These are phyloP conservation scores for Rhizoctonia solani DNA, from an alignment of 1,284 basidiomycete genomes.

Conservation along the genomic window DNA sequence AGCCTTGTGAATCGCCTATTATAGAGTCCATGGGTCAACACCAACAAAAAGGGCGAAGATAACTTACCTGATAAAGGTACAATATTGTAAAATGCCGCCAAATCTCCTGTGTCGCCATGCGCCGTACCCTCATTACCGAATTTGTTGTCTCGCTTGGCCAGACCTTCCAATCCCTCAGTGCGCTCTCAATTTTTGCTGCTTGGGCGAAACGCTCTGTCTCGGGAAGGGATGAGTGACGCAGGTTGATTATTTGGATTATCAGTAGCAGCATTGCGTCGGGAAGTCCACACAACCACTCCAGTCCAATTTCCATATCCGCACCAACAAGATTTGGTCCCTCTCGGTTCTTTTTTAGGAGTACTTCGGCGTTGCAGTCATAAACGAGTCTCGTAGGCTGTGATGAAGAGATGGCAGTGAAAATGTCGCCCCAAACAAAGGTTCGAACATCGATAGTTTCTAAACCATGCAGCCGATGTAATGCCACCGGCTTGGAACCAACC, in stretches of 20 bases:
- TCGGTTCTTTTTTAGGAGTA: not conserved
- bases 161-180: constrained; percentile 7
- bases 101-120: constrained; percentile 26
- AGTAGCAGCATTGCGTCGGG: not conserved
- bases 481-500: not conserved
- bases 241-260: not conserved
- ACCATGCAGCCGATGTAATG: constrained; percentile 2
- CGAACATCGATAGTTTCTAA: constrained; percentile 8
- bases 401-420: not conserved
- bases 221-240: not conserved
- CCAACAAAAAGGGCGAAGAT: not conserved
- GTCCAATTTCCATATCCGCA: not conserved
- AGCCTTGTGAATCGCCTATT: not conserved
- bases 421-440: constrained; percentile 12
- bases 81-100: constrained; percentile 17
- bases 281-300: constrained; percentile 15
- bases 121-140: constrained; percentile 5
- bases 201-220: not conserved
- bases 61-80: constrained; percentile 2
- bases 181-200: constrained; percentile 3
- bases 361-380: not conserved
- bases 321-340: not conserved
- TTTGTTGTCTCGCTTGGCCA: not conserved
- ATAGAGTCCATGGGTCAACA: not conserved
- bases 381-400: constrained; percentile 3